phyloP scores from a whole-genome alignment of 2,329 filamentous ascomycete genomes.

The Zarea fungicola region DNA sequence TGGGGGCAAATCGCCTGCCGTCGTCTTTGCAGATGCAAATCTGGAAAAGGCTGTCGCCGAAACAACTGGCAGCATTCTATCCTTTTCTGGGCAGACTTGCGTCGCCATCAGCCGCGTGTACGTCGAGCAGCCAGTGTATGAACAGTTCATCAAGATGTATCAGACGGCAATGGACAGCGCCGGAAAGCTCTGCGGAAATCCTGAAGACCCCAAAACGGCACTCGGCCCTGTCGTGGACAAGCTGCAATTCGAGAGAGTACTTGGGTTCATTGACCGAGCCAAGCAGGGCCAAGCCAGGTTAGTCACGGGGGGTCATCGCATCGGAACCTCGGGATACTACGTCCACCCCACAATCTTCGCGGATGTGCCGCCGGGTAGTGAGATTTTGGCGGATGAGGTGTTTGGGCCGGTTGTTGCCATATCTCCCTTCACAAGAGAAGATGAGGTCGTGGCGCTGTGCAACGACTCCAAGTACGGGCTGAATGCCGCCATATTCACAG shows the following conservation, averaged over 20 bases:
- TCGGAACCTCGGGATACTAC: conserved; percentile 25
- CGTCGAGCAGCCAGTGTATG: conserved; percentile 43
- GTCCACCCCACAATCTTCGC: conserved; percentile 24
- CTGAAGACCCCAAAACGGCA: not conserved
- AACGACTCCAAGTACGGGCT: not conserved
- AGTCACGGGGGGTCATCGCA: conserved; percentile 8
- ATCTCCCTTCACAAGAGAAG: conserved; percentile 28
- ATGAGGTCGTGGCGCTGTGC: not conserved
- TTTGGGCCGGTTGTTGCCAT: conserved; percentile 55
- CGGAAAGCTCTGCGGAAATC: not conserved
- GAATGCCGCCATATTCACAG: not conserved
- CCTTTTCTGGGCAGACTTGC: conserved; percentile 51
- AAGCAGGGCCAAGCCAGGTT: conserved; percentile 11
- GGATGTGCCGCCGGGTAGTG: conserved; percentile 12
- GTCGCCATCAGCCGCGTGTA: conserved; percentile 52
- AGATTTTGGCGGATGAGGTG: conserved; percentile 7
- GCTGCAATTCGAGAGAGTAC: not conserved
- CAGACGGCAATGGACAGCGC: conserved; percentile 26
- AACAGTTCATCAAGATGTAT: conserved; percentile 56
- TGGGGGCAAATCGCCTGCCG: conserved; percentile 58
- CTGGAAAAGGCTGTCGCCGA: conserved; percentile 57
- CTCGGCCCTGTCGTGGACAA: not conserved
- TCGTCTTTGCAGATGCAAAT: conserved; percentile 62
- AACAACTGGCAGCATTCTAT: conserved; percentile 37
- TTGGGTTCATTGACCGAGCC: not conserved